Evolutionary conservation across 225 moss, liverwort and hornwort genomes (phyloP), one percentile per base, ranked within the genome.

Genomic region (Physcomitrellopsis africana): DNA sequence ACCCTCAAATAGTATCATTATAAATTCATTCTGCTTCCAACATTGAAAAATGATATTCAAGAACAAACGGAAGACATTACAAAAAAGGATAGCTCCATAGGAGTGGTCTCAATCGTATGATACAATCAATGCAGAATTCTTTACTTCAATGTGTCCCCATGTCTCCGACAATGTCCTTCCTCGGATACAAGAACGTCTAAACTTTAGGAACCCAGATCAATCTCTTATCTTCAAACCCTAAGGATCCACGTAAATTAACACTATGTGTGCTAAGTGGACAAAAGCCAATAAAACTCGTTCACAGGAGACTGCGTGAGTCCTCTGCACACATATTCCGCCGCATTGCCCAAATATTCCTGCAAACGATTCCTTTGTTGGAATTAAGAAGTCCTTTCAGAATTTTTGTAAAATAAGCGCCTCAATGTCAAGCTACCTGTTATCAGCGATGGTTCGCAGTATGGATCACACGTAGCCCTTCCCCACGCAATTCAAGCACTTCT

Each of bases 401-500:
- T 73, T 14, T 22, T 53, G 54, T 62, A 49, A 59, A 65, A 55
- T 8, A 60, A 56, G 49, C 20, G 73, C 68, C 52, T 19, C 10
- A 14, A 26, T 66, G 55, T 47, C 19, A 55, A 13, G 60, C 49
- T 54, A 45, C 43, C 9, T 73, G n/a, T 23, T 20, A 16, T 13
- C 20, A 19, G 71, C 19, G n/a, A 75, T 24, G 63, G 58, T 72
- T 58, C 51, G 42, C 54, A 14, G 32, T 44, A 27, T 47, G 27
- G 41, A 43, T 91, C 83, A 95, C 26, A 76, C 87, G 52, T 95
- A 95, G 68, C 95, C 93, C 72, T 76, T 89, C 54, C 93, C 95
- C 20, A 90, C 75, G 81, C 94, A 99, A 73, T 99, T 94, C 68
- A 99, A 81, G 80, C 97, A 99, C 73, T 90, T 90, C 74, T 99